phyloP scores from a whole-genome alignment of 2,329 filamentous ascomycete species.

The Fusarium sp. region DNA sequence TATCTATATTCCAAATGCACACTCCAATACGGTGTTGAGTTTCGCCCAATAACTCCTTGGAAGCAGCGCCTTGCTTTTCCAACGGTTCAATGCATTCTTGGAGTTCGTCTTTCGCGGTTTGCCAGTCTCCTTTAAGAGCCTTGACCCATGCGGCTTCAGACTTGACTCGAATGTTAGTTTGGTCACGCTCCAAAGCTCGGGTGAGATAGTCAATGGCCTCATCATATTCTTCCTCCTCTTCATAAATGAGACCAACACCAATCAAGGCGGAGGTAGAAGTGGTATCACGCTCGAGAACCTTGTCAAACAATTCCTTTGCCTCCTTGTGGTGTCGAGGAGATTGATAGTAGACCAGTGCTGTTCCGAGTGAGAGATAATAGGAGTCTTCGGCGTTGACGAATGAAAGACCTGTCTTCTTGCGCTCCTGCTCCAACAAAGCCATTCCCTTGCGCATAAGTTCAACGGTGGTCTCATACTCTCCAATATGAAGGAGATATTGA shows the following conservation, averaged over 20 bases:
- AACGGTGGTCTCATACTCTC: slow-evolving; percentile 85
- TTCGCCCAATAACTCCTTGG: slow-evolving; percentile 81
- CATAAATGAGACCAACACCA: slow-evolving; percentile 89
- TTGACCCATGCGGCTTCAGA: slow-evolving; percentile 94
- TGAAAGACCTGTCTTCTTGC: slow-evolving; percentile 73
- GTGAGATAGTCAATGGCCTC: slow-evolving; percentile 84
- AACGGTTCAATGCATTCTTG: slow-evolving; percentile 76
- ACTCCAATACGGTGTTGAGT: slow-evolving; percentile 88
- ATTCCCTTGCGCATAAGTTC: slow-evolving; percentile 83
- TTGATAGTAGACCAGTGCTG: slow-evolving; percentile 90
- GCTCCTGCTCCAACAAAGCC: slow-evolving; percentile 69
- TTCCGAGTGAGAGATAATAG: slow-evolving; percentile 81
- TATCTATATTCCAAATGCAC: slow-evolving; percentile 87
- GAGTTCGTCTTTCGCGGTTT: slow-evolving; percentile 75
- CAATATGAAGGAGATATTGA: slow-evolving; percentile 84
- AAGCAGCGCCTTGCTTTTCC: slow-evolving; percentile 66
- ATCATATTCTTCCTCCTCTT: slow-evolving; percentile 90
- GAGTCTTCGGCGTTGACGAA: slow-evolving; percentile 80
- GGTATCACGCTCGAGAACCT: slow-evolving; percentile 79
- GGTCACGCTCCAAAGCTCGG: slow-evolving; percentile 79
- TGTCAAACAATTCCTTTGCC: slow-evolving; percentile 86
- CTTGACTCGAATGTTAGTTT: slow-evolving; percentile 79
- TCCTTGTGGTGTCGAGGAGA: slow-evolving; percentile 90
- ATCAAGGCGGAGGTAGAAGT: slow-evolving; percentile 85
- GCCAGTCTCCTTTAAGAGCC: slow-evolving; percentile 82